Evolutionary conservation across 1,284 basidiomycete species (phyloP).

Genomic region (Marasmius tenuissimus): DNA sequence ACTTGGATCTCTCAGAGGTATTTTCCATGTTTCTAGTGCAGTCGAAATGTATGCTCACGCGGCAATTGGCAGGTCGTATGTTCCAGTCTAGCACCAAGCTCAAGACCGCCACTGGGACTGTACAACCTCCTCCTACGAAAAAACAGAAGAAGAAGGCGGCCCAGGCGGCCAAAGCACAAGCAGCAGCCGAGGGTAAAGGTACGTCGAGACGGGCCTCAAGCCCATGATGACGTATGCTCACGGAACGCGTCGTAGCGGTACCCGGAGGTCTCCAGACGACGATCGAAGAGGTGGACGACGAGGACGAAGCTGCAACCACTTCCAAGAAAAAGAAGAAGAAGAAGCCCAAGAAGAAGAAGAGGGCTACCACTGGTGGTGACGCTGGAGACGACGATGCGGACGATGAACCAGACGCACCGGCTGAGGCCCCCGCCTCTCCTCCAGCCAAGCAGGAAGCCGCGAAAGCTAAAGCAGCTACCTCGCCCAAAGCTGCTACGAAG

Average conservation of each 20-base stretch:
- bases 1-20: constrained; percentile 69
- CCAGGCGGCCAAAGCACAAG: background rate
- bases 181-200: background rate
- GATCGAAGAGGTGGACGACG: constrained; percentile 69
- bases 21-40: constrained; percentile 4
- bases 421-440: constrained; percentile 13
- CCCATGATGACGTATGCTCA: background rate
- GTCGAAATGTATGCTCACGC: background rate
- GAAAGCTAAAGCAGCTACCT: constrained; percentile 15
- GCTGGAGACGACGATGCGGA: constrained; percentile 11
- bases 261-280: constrained; percentile 46
- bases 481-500: constrained; percentile 22
- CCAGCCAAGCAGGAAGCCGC: constrained; percentile 10
- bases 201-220: background rate
- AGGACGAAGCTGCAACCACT: constrained; percentile 31
- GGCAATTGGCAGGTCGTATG: constrained; percentile 54
- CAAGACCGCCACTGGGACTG: constrained; percentile 24
- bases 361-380: constrained; percentile 30
- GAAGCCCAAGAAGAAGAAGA: constrained; percentile 73
- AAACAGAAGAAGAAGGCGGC: background rate
- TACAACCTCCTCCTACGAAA: constrained; percentile 13
- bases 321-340: constrained; percentile 67
- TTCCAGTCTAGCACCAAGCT: constrained; percentile 65
- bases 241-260: constrained; percentile 10
- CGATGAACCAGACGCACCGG: constrained; percentile 16